Base-by-base conservation (phyloP, 768 basidiomycete species). In the Galerina marginata region DNA sequence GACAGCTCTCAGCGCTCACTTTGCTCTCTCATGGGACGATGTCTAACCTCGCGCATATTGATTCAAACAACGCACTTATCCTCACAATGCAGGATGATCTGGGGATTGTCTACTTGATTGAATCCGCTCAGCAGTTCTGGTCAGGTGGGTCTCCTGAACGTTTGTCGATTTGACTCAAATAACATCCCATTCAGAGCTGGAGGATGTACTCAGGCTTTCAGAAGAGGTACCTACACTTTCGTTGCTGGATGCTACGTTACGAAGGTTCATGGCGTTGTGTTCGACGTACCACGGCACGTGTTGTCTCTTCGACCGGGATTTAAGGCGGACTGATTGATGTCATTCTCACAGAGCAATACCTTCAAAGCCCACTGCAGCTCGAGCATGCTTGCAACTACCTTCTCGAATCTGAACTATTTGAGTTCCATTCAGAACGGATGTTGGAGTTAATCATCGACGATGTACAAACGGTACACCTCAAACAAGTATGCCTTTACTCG, bases 351-450 rank as follows among this genome's bases (percentile, higher is more conserved):
- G 96, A 97, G 69, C 85, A 89, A 69, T 98, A 93, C 74, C 81
- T 99, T 42, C 89, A 93, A 61, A 89, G 86, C 56, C 90, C 90
- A 3, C 73, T 91, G 25, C 94, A 96, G 67, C 81, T 98, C 47
- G 86, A 94, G 61, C 90, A 95, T 71, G 94, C 94, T 10, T 90
- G 91, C 65, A 78, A 83, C 42, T 74, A 91, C 33, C 77, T 99
- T 11, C 78, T 96, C 43, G 85, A 87, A 55, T 95, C 93, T 0
- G 95, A 96, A 69, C 82, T 99, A 42, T 97, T 98, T 67, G 74
- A 84, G 2, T 96, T 92, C 68, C 95, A 98, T 73, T 95, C 93
- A 3, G 95, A 95, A 69, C 81, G 96, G 37, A 96, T 96, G 92
- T 86, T 89, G 56, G 91, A 93, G 64, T 83, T 91, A 43, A 77